phyloP scores from a whole-genome alignment of 305 asterid species.

The Caryopteris hybrid region DNA sequence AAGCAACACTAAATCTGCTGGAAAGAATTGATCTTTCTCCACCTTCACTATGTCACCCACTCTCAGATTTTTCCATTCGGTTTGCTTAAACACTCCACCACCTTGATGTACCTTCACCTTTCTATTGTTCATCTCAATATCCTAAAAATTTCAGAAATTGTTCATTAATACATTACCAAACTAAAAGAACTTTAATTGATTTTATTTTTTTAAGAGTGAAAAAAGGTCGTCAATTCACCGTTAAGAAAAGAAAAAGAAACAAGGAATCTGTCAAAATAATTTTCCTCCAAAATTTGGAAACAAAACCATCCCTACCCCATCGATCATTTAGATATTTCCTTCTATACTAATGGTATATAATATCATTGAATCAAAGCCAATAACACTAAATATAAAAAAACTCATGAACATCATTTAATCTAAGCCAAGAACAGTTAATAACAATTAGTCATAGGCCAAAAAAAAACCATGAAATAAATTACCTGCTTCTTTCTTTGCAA shows the following conservation, averaged over 20 bases:
- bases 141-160: conserved; percentile 38
- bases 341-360: not conserved
- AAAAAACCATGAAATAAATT: conserved; percentile 6
- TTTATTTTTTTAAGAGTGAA: not conserved
- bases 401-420: not conserved
- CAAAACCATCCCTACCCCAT: not conserved
- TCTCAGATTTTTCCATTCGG: conserved; percentile 69
- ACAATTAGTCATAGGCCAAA: too few relatives aligned
- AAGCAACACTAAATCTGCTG: conserved; percentile 78
- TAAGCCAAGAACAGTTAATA: not conserved
- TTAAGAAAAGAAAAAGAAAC: not conserved
- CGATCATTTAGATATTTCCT: not conserved
- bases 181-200: not conserved
- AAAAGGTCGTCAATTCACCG: not conserved
- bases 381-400: not conserved
- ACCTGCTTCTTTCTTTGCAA: conserved; percentile 76
- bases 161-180: conserved; percentile 7
- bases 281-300: not conserved
- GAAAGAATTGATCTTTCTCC: conserved; percentile 78
- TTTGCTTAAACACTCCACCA: conserved; percentile 44
- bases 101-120: conserved; percentile 65
- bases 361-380: not conserved
- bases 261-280: not conserved
- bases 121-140: conserved; percentile 71
- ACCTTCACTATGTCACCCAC: conserved; percentile 83